A percentile compares a stretch with the other conserved stretches of the same genome.
Evolutionary conservation across 2,329 filamentous ascomycete species (phyloP).

Genomic region (Colletotrichum shisoi): DNA sequence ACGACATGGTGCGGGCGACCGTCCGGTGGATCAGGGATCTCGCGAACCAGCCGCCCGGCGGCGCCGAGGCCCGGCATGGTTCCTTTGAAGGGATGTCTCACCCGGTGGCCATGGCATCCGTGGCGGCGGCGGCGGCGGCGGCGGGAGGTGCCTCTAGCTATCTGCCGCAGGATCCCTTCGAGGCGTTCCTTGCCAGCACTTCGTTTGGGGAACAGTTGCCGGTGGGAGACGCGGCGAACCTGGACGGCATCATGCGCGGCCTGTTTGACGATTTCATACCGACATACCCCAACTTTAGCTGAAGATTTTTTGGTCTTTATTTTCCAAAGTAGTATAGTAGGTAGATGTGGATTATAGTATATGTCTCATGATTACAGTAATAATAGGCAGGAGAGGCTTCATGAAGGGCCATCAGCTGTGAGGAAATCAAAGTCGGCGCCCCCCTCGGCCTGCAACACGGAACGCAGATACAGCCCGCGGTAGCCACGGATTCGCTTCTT

Average conservation of each 20-base stretch:
- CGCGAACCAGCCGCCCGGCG: neutral
- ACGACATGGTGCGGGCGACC: constrained; percentile 49
- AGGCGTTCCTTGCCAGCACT: constrained; percentile 42
- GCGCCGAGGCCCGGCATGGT: neutral
- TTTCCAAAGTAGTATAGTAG: too few species aligned
- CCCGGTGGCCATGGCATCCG: neutral
- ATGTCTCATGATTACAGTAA: too few species aligned
- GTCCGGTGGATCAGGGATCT: constrained; percentile 44
- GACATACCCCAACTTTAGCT: constrained; percentile 35
- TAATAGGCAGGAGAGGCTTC: too few species aligned
- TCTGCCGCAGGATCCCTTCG: constrained; percentile 40
- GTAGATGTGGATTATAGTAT: too few species aligned
- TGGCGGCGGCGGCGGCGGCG: constrained; percentile 10
- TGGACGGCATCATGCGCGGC: constrained; percentile 48
- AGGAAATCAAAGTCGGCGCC: constrained; percentile 71
- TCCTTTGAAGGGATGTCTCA: constrained; percentile 12
- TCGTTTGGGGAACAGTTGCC: constrained; percentile 46
- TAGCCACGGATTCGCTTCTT: constrained; percentile 61
- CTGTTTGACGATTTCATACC: constrained; percentile 52
- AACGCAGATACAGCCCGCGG: constrained; percentile 65
- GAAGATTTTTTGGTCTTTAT: too few species aligned
- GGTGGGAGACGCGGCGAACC: constrained; percentile 44
- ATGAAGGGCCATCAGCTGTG: constrained; percentile 49
- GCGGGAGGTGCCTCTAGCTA: neutral
- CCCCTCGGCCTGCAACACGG: constrained; percentile 66